Evolutionary conservation across 2,329 filamentous ascomycete species (phyloP), one percentile per base, ranked within the genome.

Genomic region (Neopestalotiopsis sp.): DNA sequence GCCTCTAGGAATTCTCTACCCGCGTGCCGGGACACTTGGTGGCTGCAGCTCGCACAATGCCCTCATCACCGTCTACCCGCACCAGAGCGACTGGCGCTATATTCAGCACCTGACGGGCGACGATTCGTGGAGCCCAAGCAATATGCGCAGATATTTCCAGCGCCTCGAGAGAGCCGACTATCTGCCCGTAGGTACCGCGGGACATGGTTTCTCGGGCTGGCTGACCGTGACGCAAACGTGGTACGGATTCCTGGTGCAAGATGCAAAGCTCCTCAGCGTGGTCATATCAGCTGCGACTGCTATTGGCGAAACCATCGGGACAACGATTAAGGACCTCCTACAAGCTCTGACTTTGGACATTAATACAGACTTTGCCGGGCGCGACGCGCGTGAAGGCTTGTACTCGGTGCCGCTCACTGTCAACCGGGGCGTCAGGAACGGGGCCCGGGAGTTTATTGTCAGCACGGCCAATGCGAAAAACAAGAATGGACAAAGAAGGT

Each of bases 181-280:
- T 67, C n/a, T 69, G 4, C 75, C 77, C 7, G 75, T 74, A 32
- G 74, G 74, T 17, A 72, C 73, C 12, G 45, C 71, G 10, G 85
- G 84, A 4, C 86, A 88, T 71, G 86, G 86, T 7, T 85, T 82
- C 70, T 73, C 83, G 42, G 86, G 86, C 3, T 88, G 85, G 84
- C 78, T 87, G 34, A 70, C 62, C 40, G 66, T 62, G 3, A 42
- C 78, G 59, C 75, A 82, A 42, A 82, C 83, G 0, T 80, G 82
- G 20, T 74, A 85, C 62, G 79, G 77, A 12, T 79, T 87, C 20
- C 81, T 86, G 4, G 73, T 81, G 4, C 75, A 81, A 56, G 85
- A 87, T 64, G 75, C 76, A 17, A 81, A 86, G 74, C 76, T 87
- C 7, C 4, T 66, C 17, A 65, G 58, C n/a, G 32, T 70, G 34